Percentiles rank a stretch among this genome's conserved stretches.
Evolutionary conservation across 1,284 basidiomycete genomes (phyloP).

Genomic region (Cryptococcus sp.): DNA sequence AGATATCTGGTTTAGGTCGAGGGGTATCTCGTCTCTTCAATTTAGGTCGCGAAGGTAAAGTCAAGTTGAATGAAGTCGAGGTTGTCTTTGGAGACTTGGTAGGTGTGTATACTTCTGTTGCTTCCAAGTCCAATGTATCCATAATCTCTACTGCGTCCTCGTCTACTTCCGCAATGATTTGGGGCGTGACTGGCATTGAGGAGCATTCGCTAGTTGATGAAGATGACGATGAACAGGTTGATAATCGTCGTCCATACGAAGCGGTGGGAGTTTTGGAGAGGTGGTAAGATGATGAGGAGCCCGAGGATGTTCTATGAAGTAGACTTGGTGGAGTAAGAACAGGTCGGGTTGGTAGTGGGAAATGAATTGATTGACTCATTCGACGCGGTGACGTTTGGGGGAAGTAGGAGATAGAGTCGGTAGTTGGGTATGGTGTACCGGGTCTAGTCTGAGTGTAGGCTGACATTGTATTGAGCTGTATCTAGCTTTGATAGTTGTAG

Average conservation of each 20-base stretch:
- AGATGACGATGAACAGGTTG: neutral
- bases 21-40: neutral
- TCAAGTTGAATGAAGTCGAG: neutral
- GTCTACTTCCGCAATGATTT: neutral
- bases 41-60: neutral
- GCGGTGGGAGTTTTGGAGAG: neutral
- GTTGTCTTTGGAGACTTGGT: too few species aligned
- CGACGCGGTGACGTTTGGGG: neutral
- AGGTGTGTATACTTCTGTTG: too few species aligned
- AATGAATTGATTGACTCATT: neutral
- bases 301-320: neutral
- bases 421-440: neutral
- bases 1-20: neutral
- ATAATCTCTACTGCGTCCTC: too few species aligned
- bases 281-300: neutral
- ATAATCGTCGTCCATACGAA: neutral
- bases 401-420: neutral
- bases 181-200: neutral
- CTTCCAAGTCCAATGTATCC: too few species aligned
- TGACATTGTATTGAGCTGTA: neutral
- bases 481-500: neutral
- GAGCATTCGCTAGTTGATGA: neutral
- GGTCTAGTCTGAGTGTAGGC: neutral
- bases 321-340: neutral
- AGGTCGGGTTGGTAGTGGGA: neutral